A percentile compares a stretch with the other conserved stretches of the same genome.
These are phyloP conservation scores for Elsinoe arachidis DNA, from an alignment of 2,329 filamentous ascomycete genomes.

Conservation along the genomic window DNA sequence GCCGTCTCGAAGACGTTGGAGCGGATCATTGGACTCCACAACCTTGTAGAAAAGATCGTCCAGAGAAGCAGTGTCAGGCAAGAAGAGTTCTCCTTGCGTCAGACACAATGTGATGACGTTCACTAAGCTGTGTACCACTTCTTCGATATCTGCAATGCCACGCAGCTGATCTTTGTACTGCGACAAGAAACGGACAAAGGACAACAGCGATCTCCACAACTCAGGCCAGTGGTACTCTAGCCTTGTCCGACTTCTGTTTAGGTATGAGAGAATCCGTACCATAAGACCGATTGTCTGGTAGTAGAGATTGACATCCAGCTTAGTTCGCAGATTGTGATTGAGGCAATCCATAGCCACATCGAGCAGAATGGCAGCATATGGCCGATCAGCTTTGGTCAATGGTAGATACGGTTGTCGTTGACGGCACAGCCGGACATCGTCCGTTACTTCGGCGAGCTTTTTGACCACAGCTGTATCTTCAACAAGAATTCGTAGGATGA, in stretches of 20 bases:
- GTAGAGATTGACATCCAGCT: constrained; percentile 78
- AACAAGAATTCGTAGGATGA: constrained; percentile 75
- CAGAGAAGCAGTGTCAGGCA: constrained; percentile 78
- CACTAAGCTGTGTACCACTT: constrained; percentile 66
- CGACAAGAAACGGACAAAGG: constrained; percentile 81
- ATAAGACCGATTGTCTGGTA: constrained; percentile 59
- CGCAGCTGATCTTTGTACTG: constrained; percentile 76
- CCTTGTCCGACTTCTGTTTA: constrained; percentile 73
- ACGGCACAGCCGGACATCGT: constrained; percentile 71
- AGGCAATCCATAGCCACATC: constrained; percentile 86
- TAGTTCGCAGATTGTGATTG: constrained; percentile 82
- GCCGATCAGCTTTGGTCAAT: constrained; percentile 59
- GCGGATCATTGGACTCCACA: constrained; percentile 77
- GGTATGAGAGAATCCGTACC: constrained; percentile 71
- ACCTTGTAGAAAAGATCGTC: constrained; percentile 98
- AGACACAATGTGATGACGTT: constrained; percentile 77
- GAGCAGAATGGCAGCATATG: constrained; percentile 66
- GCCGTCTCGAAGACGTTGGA: constrained; percentile 71
- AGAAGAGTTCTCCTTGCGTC: constrained; percentile 79
- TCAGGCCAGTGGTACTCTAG: constrained; percentile 90
- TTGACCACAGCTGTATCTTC: constrained; percentile 80
- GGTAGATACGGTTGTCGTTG: constrained; percentile 83
- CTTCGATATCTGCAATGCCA: constrained; percentile 57
- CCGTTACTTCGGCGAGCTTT: constrained; percentile 70
- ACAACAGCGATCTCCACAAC: constrained; percentile 80